phyloP scores from a whole-genome alignment of 176 grass and related monocot species.

The Aegilops longissima region DNA sequence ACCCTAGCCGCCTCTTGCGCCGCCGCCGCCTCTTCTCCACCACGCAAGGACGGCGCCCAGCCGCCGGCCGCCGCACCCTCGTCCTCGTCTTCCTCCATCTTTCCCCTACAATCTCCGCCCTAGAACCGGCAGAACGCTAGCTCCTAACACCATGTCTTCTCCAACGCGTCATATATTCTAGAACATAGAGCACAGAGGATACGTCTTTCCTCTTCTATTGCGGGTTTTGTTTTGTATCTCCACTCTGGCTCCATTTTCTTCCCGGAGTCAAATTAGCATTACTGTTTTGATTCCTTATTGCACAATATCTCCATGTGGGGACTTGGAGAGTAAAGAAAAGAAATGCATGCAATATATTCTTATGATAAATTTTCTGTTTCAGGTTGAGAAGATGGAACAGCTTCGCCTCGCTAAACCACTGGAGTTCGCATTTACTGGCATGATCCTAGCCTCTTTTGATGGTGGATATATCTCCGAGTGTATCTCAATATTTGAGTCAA shows the following conservation, averaged over 20 bases:
- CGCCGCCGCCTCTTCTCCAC: too few relatives aligned
- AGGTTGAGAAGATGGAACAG: constrained; percentile 82
- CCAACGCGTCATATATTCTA: neutral
- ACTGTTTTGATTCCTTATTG: neutral
- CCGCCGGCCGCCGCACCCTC: too few relatives aligned
- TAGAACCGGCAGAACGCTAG: too few relatives aligned
- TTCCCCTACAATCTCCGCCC: too few relatives aligned
- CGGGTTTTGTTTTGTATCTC: neutral
- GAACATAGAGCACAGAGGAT: neutral
- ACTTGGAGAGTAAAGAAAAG: neutral
- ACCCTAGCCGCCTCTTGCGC: too few relatives aligned
- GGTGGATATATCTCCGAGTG: constrained; percentile 74
- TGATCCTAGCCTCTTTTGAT: constrained; percentile 87
- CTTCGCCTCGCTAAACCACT: constrained; percentile 74
- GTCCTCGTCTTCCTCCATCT: too few relatives aligned
- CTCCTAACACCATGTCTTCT: neutral
- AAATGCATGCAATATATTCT: neutral
- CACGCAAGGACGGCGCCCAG: too few relatives aligned
- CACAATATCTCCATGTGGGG: neutral
- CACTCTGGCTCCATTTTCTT: constrained; percentile 8
- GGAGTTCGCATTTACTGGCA: constrained; percentile 88
- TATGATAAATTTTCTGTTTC: constrained; percentile 28
- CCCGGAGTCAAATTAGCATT: neutral
- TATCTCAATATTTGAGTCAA: constrained; percentile 84
- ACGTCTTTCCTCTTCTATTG: neutral